Evolutionary conservation across 2,329 filamentous ascomycete species (phyloP).

Genomic region (Epichloe festucae): DNA sequence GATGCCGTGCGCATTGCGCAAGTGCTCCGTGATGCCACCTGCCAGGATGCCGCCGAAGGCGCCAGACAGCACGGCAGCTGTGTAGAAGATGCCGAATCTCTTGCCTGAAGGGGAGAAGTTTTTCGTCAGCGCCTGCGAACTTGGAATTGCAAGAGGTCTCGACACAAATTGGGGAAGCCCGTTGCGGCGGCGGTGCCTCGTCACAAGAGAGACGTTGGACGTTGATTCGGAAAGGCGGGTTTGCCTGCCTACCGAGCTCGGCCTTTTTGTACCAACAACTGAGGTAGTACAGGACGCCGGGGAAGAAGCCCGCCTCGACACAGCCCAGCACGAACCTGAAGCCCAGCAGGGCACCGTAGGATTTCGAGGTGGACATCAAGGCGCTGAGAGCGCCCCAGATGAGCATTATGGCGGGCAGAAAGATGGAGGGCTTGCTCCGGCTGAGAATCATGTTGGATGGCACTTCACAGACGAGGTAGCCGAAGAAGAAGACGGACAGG

Average conservation of each 20-base stretch:
- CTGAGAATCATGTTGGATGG: conserved; percentile 50
- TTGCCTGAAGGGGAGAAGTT: conserved; percentile 16
- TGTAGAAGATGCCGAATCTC: conserved; percentile 44
- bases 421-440: conserved; percentile 4
- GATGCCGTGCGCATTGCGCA: too few species aligned
- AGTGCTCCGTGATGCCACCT: too few species aligned
- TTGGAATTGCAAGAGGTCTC: not conserved
- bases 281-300: conserved; percentile 6
- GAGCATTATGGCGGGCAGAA: conserved; percentile 4
- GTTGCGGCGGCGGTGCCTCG: too few species aligned
- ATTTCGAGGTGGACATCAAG: not conserved
- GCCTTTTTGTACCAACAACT: conserved; percentile 6
- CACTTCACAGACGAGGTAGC: conserved; percentile 33
- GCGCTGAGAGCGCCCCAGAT: not conserved
- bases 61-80: conserved; percentile 44
- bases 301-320: conserved; percentile 6
- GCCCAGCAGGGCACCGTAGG: conserved; percentile 1
- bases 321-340: conserved; percentile 6
- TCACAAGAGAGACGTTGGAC: too few species aligned
- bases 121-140: too few species aligned
- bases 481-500: conserved; percentile 16
- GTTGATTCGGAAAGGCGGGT: too few species aligned
- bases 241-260: not conserved
- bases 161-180: not conserved
- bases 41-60: conserved; percentile 46